Percentiles rank a stretch among this genome's conserved stretches.
Conservation (phyloP, 2,329 filamentous ascomycete genomes). For the Penicillium sp. region DNA sequence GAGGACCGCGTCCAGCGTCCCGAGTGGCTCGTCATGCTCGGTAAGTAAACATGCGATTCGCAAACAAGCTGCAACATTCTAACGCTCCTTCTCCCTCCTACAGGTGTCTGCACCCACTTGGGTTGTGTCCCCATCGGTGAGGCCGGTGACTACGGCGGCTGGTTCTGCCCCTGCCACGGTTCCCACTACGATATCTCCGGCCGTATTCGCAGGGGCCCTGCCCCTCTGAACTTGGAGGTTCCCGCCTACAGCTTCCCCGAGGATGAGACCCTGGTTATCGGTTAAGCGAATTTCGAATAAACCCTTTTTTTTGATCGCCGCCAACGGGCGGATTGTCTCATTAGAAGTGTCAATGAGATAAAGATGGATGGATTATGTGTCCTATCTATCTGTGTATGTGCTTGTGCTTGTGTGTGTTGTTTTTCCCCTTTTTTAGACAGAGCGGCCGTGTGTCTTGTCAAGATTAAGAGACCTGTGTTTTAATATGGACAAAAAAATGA, state of each 20-base stretch:
- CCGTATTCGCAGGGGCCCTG: conserved; percentile 95
- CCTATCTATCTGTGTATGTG: conserved; percentile 26
- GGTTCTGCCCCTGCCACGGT: conserved; percentile 99
- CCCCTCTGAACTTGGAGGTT: conserved; percentile 95
- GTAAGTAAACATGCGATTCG: conserved; percentile 50
- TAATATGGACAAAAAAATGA: conserved; percentile 42
- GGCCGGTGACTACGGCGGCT: conserved; percentile 95
- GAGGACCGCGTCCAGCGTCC: conserved; percentile 94
- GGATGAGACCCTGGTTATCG: conserved; percentile 85
- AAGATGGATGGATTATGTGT: conserved; percentile 22
- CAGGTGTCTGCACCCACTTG: conserved; percentile 97
- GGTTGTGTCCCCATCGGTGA: conserved; percentile 99
- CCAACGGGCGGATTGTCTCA: conserved; percentile 14
- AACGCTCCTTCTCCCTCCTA: conserved; percentile 6
- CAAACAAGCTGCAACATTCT: neutral
- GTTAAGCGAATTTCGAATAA: conserved; percentile 59
- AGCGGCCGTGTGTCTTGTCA: conserved; percentile 37
- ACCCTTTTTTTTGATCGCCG: conserved; percentile 10
- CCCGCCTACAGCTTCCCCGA: conserved; percentile 90
- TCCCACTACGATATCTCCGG: conserved; percentile 99
- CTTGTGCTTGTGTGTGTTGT: conserved; percentile 21
- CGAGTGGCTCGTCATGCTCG: conserved; percentile 98
- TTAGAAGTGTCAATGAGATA: conserved; percentile 18
- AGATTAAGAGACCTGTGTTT: conserved; percentile 41
- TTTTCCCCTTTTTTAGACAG: conserved; percentile 33